These are phyloP conservation scores for Tolypocladium tundrense DNA, from an alignment of 2,329 filamentous ascomycete species.

Conservation along the genomic window DNA sequence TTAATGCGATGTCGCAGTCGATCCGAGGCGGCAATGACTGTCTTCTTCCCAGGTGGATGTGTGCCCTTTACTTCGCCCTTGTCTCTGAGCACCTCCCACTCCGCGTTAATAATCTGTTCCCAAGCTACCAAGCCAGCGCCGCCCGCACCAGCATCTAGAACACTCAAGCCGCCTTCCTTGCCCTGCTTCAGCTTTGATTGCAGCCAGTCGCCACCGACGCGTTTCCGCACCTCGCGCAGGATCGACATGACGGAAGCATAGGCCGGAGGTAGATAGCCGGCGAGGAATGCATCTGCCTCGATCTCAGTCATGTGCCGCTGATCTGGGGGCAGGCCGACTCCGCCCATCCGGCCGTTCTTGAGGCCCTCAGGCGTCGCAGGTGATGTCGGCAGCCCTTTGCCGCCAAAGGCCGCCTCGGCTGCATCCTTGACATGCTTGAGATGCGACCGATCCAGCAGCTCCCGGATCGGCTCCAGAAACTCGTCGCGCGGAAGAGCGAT, in stretches of 20 bases:
- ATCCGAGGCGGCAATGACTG: constrained; percentile 69
- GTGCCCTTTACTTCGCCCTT: constrained; percentile 29
- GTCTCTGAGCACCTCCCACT: constrained; percentile 63
- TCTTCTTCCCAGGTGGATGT: constrained; percentile 59
- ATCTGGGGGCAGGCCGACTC: constrained; percentile 53
- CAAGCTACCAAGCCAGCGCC: constrained; percentile 67
- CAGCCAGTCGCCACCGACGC: constrained; percentile 63
- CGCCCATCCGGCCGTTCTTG: constrained; percentile 49
- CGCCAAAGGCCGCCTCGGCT: constrained; percentile 68
- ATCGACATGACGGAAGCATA: constrained; percentile 59
- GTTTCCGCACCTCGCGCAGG: constrained; percentile 63
- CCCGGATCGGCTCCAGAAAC: constrained; percentile 59
- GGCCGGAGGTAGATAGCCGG: constrained; percentile 57
- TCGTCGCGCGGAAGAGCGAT: constrained; percentile 61
- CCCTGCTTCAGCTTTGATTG: constrained; percentile 49
- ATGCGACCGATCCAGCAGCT: constrained; percentile 57
- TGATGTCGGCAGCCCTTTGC: constrained; percentile 64
- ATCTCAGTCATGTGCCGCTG: constrained; percentile 62
- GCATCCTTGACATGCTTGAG: constrained; percentile 65
- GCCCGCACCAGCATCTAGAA: constrained; percentile 66
- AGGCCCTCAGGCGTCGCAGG: constrained; percentile 55
- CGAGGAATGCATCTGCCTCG: constrained; percentile 63
- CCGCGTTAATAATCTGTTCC: constrained; percentile 67
- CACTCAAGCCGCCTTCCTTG: constrained; percentile 45
- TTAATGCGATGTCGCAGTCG: constrained; percentile 66